Evolutionary conservation across 148 eudicot genomes (phyloP), one percentile per base, ranked within the genome.

Genomic region (Amaranthus palmeri): DNA sequence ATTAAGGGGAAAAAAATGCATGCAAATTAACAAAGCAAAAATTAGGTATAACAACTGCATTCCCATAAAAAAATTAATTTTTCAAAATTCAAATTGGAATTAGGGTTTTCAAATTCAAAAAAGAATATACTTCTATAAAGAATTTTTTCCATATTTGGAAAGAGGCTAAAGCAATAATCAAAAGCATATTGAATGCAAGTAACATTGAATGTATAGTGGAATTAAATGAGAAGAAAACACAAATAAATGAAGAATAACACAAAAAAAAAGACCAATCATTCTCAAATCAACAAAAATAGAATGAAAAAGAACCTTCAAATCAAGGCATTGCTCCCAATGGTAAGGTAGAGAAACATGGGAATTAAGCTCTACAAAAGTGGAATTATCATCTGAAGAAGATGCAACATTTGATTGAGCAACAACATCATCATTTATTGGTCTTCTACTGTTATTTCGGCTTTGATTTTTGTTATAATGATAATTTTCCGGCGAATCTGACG

Each of bases 291-390:
- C 0, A 13, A 12, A 53, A 51, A 13, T 40, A 7, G 3, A 9
- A n/a, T 8, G 62, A 40, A 72, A 55, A 61, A 58, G 4, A 48
- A 90, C 98, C 96, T 93, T 87, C 46, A 93, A 79, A 90, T 93
- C 93, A 76, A 93, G 98, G 79, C 93, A 93, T 84, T 90, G 98
- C 61, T 93, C 96, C 98, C 98, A 93, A 36, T 87, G 87, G 74
- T 80, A 90, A 70, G 98, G 96, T 42, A 93, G 86, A 10, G 93
- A 81, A 72, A 77, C 62, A 58, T 88, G 82, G 43, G 98, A 93
- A 86, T 90, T 88, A 57, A 90, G 92, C 40, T 93, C 93, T 4
- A 83, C 60, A 80, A 80, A 79, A 4, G 81, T 65, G 41, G 86
- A 64, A 65, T 66, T 78, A 56, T 76, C 74, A 60, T 63, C 76